These are phyloP conservation scores for Citrullus colocynthis DNA, from an alignment of 306 rosid genomes.

Conservation along the genomic window DNA sequence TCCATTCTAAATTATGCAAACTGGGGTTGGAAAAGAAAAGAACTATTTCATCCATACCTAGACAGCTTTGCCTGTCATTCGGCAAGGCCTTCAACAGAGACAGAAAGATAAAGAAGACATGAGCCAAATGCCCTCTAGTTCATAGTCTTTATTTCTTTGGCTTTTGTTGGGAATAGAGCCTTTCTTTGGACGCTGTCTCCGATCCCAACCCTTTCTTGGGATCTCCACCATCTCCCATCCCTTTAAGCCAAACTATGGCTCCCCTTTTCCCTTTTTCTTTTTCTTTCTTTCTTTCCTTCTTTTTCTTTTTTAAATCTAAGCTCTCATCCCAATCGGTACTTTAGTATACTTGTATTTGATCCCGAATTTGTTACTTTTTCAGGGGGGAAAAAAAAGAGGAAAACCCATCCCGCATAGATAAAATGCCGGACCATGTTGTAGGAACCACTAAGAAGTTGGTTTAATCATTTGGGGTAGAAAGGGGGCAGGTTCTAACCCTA, in stretches of 20 bases:
- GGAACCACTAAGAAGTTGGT: not conserved
- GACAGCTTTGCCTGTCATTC: not conserved
- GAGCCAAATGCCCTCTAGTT: not conserved
- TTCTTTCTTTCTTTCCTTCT: not conserved
- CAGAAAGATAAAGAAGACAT: slow-evolving; percentile 1
- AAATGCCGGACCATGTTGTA: not conserved
- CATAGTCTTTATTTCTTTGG: not conserved
- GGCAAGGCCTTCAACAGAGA: not conserved
- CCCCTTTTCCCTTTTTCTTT: not conserved
- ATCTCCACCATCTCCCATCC: slow-evolving; percentile 11
- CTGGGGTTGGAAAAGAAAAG: not conserved
- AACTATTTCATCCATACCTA: not conserved
- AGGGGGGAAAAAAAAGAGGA: not conserved
- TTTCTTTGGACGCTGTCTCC: slow-evolving; percentile 11
- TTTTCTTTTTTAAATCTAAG: not conserved
- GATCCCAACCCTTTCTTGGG: slow-evolving; percentile 21
- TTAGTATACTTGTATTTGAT: not conserved
- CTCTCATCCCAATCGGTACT: slow-evolving; percentile 14
- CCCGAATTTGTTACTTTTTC: not conserved
- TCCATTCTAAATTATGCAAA: not conserved
- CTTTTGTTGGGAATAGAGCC: slow-evolving; percentile 25
- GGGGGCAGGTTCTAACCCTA: not conserved
- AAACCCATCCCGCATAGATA: not conserved
- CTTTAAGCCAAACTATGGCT: slow-evolving; percentile 2
- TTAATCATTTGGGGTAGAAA: not conserved